Base-by-base conservation (phyloP, 805 yeast species). In the Myxozyma neglecta region DNA sequence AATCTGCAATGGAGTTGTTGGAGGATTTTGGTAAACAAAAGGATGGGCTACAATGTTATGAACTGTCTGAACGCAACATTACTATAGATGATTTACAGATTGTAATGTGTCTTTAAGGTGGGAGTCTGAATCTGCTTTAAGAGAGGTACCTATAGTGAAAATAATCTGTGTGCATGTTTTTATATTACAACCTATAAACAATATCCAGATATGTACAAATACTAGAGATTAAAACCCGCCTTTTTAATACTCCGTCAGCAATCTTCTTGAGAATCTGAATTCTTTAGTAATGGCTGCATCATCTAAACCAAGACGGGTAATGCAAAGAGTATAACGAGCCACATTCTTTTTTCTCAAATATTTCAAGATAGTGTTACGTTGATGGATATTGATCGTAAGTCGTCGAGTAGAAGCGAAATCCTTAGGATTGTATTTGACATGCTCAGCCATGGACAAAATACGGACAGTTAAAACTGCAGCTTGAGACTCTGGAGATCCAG, bases 401-500 rank as follows among this genome's bases (percentile, higher is more conserved):
- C 79, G 75, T 71, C 94, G 86, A 59, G 85, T 84, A 68, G 86
- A 86, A 46, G 80, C 79, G 68, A 82, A 78, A 76, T 93, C 98
- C 73, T 91, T 88, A 67, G 85, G 86, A 72, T 85, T 80, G 54
- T 83, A 80, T 68, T 82, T 80, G 59, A 88, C 81, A 71, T 92
- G 97, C 48, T 83, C 81, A 78, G 89, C 89, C 64, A 89, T 79
- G 66, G 83, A 85, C 68, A 87, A 89, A 68, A 94, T 90, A 70
- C 84, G 83, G 53, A 90, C 86, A 0, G 98, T 90, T 77, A 87
- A 77, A 34, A 89, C 82, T 1, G 97, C 98, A 1, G 98, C 97
- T 75, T 92, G 97, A 32, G 92, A 97, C 76, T 93, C 98, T 57
- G 96, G 85, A 1, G 97, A 89, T 2, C 96, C 97, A 0, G 97